A percentile compares a stretch with the other conserved stretches of the same genome.
These are phyloP conservation scores for Thielaviopsis populi DNA, from an alignment of 2,329 filamentous ascomycete genomes.

Conservation along the genomic window DNA sequence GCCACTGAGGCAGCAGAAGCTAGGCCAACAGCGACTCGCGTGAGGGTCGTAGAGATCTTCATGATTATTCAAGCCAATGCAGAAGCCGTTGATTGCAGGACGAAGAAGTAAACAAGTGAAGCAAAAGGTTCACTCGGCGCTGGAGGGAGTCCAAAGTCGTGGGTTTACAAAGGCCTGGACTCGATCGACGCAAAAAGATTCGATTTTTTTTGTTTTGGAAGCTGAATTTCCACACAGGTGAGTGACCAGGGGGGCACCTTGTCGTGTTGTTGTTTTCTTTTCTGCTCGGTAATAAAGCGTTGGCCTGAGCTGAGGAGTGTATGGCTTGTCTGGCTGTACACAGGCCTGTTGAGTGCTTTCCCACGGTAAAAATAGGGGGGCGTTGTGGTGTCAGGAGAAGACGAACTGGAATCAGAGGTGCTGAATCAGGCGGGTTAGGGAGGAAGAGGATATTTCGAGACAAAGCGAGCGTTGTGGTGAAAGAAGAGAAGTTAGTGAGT, in stretches of 20 bases:
- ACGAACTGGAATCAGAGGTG: neutral
- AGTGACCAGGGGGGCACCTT: conserved; percentile 1
- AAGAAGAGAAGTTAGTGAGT: neutral
- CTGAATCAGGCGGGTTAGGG: neutral
- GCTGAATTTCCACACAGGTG: neutral
- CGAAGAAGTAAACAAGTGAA: neutral
- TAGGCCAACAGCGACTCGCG: conserved; percentile 36
- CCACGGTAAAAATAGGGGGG: neutral
- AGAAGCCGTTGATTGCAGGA: neutral
- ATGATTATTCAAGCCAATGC: conserved; percentile 23
- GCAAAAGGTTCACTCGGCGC: neutral
- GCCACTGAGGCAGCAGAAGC: conserved; percentile 35
- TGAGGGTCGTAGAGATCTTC: conserved; percentile 34
- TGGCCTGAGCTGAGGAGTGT: neutral
- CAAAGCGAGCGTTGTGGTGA: neutral
- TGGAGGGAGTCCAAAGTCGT: conserved; percentile 7
- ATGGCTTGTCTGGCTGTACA: neutral
- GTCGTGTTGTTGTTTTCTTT: conserved; percentile 1
- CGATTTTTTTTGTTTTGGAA: neutral
- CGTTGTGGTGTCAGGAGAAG: neutral
- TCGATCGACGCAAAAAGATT: conserved; percentile 2
- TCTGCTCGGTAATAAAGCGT: neutral
- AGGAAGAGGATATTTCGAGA: neutral
- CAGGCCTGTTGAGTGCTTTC: neutral
- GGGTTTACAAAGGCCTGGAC: neutral